Evolutionary conservation across 306 rosid genomes (phyloP), one percentile per base, ranked within the genome.

Genomic region (Trifolium repens): DNA sequence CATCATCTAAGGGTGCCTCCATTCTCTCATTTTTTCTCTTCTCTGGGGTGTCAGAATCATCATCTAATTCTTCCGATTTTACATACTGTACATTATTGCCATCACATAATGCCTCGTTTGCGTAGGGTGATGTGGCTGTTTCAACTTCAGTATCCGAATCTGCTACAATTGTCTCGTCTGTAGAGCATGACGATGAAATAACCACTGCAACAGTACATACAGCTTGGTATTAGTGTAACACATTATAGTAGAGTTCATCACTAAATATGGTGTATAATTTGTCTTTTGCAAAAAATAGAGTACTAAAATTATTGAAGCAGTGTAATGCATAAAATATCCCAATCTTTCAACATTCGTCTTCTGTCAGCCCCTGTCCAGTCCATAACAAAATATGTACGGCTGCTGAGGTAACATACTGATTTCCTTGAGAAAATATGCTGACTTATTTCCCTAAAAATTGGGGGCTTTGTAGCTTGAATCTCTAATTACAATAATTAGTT

Each of bases 181-280:
- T 88, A 50, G 97, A 91, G 87, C 97, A 89, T 44, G 97, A 89
- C 34, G 97, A 91, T 81, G 97, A 91, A 67, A 89, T 89, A 69
- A 84, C 74, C 69, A 89, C 98, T 91, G 91, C 94, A 88, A 67
- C 67, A 66, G 14, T 46, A 72, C 62, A 83, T 2, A 53, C 24
- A 79, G 47, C 69, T 67, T 74, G 79, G 46, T 74, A 68, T 46
- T 50, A 15, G 16, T 19, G 46, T 5, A 62, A 42, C 73, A 61
- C 39, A 7, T 13, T 73, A 44, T 5, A 64, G 37, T 35, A 52
- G 68, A 78, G 55, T 47, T 50, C 43, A 50, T 16, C 49, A 8
- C 55, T 49, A 14, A 67, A 43, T 68, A 64, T 54, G 70, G 17
- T 63, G 58, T 75, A 30, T 9, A 58, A 42, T 7, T 59, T 78